Conservation (phyloP, 108 stramenopile genomes). For the Asterionellopsis glacialis region DNA sequence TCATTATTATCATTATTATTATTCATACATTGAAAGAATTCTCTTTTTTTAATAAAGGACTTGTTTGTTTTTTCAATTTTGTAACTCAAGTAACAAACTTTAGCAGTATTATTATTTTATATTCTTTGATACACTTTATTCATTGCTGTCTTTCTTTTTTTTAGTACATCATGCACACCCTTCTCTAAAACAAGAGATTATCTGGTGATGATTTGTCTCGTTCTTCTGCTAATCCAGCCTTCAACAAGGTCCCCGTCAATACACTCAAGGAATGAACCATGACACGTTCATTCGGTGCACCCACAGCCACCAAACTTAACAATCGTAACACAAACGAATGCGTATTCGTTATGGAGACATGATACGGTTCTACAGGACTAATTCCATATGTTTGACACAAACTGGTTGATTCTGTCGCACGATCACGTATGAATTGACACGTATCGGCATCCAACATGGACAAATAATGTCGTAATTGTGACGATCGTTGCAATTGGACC, state of each 20-base stretch:
- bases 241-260: slow-evolving; percentile 58
- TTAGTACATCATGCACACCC: too few relatives aligned
- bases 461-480: slow-evolving; percentile 49
- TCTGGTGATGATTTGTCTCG: too few relatives aligned
- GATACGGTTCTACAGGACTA: slow-evolving; percentile 9
- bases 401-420: slow-evolving; percentile 38
- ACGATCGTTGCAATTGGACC: slow-evolving; percentile 18
- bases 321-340: slow-evolving; percentile 59
- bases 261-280: slow-evolving; percentile 61
- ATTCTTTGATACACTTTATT: too few relatives aligned
- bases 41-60: too few relatives aligned
- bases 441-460: slow-evolving; percentile 73
- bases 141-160: too few relatives aligned
- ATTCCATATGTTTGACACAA: slow-evolving; percentile 12
- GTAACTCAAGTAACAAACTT: too few relatives aligned
- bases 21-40: too few relatives aligned
- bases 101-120: too few relatives aligned
- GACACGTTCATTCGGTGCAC: slow-evolving; percentile 28
- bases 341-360: slow-evolving; percentile 39
- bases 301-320: slow-evolving; percentile 43
- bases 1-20: too few relatives aligned
- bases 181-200: too few relatives aligned
- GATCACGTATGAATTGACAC: slow-evolving; percentile 61
- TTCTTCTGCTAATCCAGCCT: slow-evolving; percentile 16
- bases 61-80: too few relatives aligned